These are phyloP conservation scores for Leccinum arenicola DNA, from an alignment of 768 basidiomycete genomes.

Conservation along the genomic window DNA sequence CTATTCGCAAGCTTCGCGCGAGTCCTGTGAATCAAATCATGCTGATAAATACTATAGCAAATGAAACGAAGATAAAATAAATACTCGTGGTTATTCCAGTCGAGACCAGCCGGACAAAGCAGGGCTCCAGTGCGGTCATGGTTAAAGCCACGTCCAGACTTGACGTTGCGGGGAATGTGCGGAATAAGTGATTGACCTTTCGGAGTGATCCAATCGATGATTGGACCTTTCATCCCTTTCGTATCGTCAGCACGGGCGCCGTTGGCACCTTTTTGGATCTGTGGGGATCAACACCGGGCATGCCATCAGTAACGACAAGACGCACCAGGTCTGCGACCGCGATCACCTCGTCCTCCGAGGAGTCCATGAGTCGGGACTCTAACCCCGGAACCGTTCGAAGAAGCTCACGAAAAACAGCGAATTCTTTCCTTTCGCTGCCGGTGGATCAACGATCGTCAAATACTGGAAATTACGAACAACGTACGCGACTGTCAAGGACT, in stretches of 20 bases:
- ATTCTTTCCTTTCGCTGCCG: no score
- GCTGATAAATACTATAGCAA: not conserved
- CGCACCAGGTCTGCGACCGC: no score
- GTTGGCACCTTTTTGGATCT: not conserved
- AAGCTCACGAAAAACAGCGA: no score
- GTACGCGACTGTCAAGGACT: no score
- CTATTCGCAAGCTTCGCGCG: no score
- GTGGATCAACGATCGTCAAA: no score
- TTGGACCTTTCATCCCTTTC: not conserved
- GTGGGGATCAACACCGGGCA: not conserved
- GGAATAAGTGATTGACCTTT: no score
- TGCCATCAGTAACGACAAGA: not conserved
- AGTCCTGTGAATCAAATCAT: not conserved
- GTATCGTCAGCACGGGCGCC: not conserved
- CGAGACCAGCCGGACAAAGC: not conserved
- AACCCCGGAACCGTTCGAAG: no score
- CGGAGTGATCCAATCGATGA: not conserved
- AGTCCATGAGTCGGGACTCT: no score
- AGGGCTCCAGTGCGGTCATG: not conserved
- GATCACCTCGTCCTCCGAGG: no score
- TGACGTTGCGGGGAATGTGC: no score
- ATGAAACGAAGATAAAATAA: not conserved
- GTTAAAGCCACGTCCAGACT: not conserved
- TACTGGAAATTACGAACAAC: no score
- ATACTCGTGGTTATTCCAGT: not conserved